Evolutionary conservation across 208 protist genomes (phyloP), one percentile per base, ranked within the genome.

Genomic region (Leishmania guyanensis): DNA sequence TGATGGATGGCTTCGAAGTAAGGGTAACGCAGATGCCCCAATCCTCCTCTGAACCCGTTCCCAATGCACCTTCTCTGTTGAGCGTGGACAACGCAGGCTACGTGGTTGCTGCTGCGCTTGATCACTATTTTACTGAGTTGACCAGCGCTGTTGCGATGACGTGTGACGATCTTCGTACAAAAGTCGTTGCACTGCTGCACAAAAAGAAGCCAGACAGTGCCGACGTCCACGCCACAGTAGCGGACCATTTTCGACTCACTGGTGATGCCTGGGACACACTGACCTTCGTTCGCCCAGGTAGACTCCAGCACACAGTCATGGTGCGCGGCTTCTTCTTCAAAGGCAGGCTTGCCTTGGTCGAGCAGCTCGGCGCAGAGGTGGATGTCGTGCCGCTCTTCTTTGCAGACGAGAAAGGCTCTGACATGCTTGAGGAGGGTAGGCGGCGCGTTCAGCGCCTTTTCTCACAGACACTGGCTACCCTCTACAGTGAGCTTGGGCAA

Each of bases 271-370:
- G 54, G 58, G 81, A 85, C 62, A 78, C 76, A 29, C 33, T 85
- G 39, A 46, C 50, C 1, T 81, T 85, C 65, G 77, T 78, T 48
- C 43, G 46, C 8, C 81, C 81, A 2, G 60, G 76, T 8, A 64
- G 77, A 56, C 60, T 85, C 51, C 5, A 48, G 58, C 48, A 56
- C 60, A 78, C 71, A 2, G 71, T 85, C 0, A 72, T 22, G 6
- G 9, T 85, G 39, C 81, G 81, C 26, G 81, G 50, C 36, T 85
- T 85, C 58, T 85, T 85, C n/a, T 85, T 85, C 26, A 36, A 66
- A 12, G 81, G 81, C 1, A 2, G 48, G 5, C n/a, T 85, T 26
- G 71, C 76, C 50, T 65, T 85, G 50, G 71, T 85, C 17, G 81
- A 85, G 77, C 81, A 85, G 48, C 36, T 85, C 5, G 81, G 81